These are phyloP conservation scores for Ophiosphaerella narmari DNA, from an alignment of 2,329 filamentous ascomycete genomes.

Conservation along the genomic window DNA sequence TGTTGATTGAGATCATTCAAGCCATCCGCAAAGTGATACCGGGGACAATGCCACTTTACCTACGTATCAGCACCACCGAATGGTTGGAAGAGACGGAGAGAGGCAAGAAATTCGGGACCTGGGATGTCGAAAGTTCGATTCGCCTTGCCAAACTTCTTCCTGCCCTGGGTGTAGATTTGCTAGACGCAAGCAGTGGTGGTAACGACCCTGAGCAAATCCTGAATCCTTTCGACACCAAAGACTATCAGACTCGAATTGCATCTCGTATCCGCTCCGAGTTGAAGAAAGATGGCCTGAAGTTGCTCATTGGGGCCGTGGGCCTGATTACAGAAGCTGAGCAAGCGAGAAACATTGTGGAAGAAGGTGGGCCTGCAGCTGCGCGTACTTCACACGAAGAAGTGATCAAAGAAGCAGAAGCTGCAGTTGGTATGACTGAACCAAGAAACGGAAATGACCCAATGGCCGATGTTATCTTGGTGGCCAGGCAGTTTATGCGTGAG, in stretches of 20 bases:
- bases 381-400: slow-evolving; percentile 31
- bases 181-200: slow-evolving; percentile 53
- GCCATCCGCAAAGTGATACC: slow-evolving; percentile 42
- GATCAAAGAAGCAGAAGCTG: slow-evolving; percentile 36
- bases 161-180: slow-evolving; percentile 49
- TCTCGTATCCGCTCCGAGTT: slow-evolving; percentile 50
- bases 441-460: slow-evolving; percentile 32
- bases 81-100: slow-evolving; percentile 43
- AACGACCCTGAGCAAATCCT: slow-evolving; percentile 52
- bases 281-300: slow-evolving; percentile 40
- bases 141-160: slow-evolving; percentile 49
- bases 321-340: slow-evolving; percentile 60
- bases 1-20: slow-evolving; percentile 50
- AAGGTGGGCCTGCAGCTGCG: slow-evolving; percentile 23
- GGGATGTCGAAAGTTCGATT: slow-evolving; percentile 49
- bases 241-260: slow-evolving; percentile 58
- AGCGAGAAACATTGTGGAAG: slow-evolving; percentile 52
- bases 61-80: slow-evolving; percentile 44
- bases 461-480: slow-evolving; percentile 59
- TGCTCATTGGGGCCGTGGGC: slow-evolving; percentile 59
- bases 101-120: slow-evolving; percentile 40
- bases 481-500: slow-evolving; percentile 60
- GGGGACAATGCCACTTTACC: slow-evolving; percentile 40
- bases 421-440: slow-evolving; percentile 43
- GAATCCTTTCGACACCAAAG: slow-evolving; percentile 46